Conservation (phyloP, 495 filamentous ascomycete species). For the Trichoderma gamsii region DNA sequence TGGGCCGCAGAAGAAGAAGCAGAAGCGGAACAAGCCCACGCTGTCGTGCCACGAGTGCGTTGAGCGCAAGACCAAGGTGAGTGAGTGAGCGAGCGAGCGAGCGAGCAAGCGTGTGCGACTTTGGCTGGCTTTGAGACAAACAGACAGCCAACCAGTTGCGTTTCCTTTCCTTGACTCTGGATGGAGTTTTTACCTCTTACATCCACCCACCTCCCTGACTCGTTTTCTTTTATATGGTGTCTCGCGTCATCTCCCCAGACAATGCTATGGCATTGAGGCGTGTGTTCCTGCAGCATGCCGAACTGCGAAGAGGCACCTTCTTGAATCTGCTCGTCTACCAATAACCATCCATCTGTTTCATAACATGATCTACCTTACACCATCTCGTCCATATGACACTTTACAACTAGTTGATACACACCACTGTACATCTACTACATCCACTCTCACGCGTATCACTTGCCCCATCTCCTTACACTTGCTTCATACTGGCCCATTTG, state of each 20-base stretch:
- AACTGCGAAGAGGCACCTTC: background rate
- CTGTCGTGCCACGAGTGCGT: slow-evolving; percentile 68
- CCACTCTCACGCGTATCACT: background rate
- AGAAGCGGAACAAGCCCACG: slow-evolving; percentile 71
- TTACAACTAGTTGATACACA: too few species aligned
- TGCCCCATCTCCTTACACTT: background rate
- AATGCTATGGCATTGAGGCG: background rate
- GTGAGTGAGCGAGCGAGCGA: background rate
- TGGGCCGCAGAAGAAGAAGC: slow-evolving; percentile 51
- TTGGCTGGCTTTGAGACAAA: background rate
- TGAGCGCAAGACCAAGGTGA: slow-evolving; percentile 61
- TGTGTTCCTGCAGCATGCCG: background rate
- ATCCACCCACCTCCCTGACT: background rate
- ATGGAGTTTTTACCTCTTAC: background rate
- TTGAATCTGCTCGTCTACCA: background rate
- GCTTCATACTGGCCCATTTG: background rate
- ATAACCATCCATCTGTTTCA: background rate
- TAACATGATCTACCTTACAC: background rate
- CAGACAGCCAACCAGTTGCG: background rate
- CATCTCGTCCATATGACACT: too few species aligned
- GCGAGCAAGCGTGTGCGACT: background rate
- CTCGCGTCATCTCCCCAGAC: background rate
- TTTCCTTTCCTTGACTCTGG: background rate
- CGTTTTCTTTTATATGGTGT: background rate
- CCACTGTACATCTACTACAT: background rate